Base-by-base conservation (phyloP, 2,329 filamentous ascomycete species). In the Alternaria conjuncta region DNA sequence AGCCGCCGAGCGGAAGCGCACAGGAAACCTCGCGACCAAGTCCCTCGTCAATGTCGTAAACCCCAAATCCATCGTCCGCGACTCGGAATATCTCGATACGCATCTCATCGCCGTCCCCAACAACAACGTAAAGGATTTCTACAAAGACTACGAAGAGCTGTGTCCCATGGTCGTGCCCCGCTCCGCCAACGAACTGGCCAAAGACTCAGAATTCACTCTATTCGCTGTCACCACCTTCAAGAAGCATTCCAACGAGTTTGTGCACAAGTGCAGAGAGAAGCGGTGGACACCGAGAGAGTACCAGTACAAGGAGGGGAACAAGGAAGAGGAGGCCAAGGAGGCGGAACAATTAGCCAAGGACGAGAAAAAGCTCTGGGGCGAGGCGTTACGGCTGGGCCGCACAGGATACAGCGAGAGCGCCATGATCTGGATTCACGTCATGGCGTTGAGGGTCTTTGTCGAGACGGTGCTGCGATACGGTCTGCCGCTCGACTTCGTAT, bases 391-490 rank as follows among this genome's bases (percentile, higher is more conserved):
- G 69, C 86, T 97, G 73, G 93, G 91, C 13, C 86, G 94, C 66
- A 97, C 93, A n/a, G 94, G 93, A 15, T 99, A 96, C 89, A 95
- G 93, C 77, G 96, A 99, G 83, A 91, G 91, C 66, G 93, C 97
- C 69, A 97, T 97, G 93, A 91, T 95, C 57, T 97, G 94, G 93
- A 87, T 97, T 54, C 96, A 99, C 78, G 92, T 97, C 26, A 85
- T 98, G 75, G 92, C 94, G 7, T 83, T 99, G 74, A 86, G 96
- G 57, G 94, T 98, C 20, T 99, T 98, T 81, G 96, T 99, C 20
- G 96, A 99, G 86, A 97, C 94, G 6, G 96, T 99, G n/a, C 84
- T 99, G 76, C 89, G 96, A 69, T 99, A 99, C 77, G 96, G 96
- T 26, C 81, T 99, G 73, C 96, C 96, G 51, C 83, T 97, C 68